phyloP scores from a whole-genome alignment of 345 rosid genomes.

The Arabis alpina region DNA sequence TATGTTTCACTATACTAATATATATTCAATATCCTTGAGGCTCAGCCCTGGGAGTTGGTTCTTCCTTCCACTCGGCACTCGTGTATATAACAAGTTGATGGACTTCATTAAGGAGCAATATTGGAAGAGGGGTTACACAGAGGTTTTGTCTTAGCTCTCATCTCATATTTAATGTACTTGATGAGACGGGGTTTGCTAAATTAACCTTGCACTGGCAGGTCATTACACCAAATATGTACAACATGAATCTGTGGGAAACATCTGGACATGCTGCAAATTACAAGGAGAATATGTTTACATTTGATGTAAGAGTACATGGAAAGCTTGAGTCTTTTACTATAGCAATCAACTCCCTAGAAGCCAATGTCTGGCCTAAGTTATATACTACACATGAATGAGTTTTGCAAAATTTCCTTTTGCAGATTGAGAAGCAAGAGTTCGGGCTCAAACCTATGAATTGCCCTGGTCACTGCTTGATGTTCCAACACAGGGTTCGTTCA shows the following conservation, averaged over 20 bases:
- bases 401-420: slow-evolving; percentile 31
- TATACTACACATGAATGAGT: slow-evolving; percentile 9
- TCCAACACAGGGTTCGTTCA: slow-evolving; percentile 86
- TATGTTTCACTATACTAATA: slow-evolving; percentile 21
- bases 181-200: slow-evolving; percentile 25
- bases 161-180: slow-evolving; percentile 17
- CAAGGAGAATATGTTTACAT: slow-evolving; percentile 94
- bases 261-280: slow-evolving; percentile 97
- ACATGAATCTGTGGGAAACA: slow-evolving; percentile 96
- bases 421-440: slow-evolving; percentile 96
- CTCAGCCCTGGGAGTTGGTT: slow-evolving; percentile 99
- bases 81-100: slow-evolving; percentile 84
- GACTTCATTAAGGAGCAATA: slow-evolving; percentile 75
- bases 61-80: slow-evolving; percentile 90
- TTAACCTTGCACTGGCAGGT: slow-evolving; percentile 60
- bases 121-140: slow-evolving; percentile 86
- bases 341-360: slow-evolving; percentile 18
- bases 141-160: slow-evolving; percentile 52
- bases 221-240: slow-evolving; percentile 87
- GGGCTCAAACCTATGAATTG: slow-evolving; percentile 99
- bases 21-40: slow-evolving; percentile 27
- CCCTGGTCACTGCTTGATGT: slow-evolving; percentile 97
- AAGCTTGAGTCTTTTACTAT: slow-evolving; percentile 15
- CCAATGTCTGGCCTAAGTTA: slow-evolving; percentile 10
- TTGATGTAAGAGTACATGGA: slow-evolving; percentile 63